Percentiles rank a stretch among this genome's conserved stretches.
phyloP scores from a whole-genome alignment of 495 filamentous ascomycete genomes.

The Xylaria nigripes region DNA sequence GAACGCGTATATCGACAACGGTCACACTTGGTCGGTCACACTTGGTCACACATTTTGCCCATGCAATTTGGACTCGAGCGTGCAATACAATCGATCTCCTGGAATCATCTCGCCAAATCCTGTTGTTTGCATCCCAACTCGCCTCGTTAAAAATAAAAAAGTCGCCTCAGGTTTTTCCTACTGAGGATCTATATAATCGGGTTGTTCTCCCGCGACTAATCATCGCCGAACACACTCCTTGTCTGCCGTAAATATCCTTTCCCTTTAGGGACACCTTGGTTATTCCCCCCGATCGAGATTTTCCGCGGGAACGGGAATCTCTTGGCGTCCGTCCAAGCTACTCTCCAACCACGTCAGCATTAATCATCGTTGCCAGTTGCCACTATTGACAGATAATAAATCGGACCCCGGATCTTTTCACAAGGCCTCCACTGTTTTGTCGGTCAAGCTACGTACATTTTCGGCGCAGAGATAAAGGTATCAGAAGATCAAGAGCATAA shows the following conservation, averaged over 20 bases:
- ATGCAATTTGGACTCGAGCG: slow-evolving; percentile 3
- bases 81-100: not conserved
- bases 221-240: not conserved
- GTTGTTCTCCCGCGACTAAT: not conserved
- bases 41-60: slow-evolving; percentile 8
- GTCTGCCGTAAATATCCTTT: not conserved
- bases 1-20: not conserved
- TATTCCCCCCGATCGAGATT: slow-evolving; percentile 4
- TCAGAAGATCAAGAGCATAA: not conserved
- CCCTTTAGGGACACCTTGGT: slow-evolving; percentile 6
- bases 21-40: slow-evolving; percentile 8
- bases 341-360: slow-evolving; percentile 9
- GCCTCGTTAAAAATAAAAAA: not conserved
- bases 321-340: slow-evolving; percentile 5
- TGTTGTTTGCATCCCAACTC: slow-evolving; percentile 1
- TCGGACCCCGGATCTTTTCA: not conserved
- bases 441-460: slow-evolving; percentile 1
- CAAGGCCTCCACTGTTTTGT: not conserved
- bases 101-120: slow-evolving; percentile 12
- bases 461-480: not conserved
- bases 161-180: not conserved
- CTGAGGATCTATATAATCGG: not conserved
- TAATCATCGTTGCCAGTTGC: not conserved
- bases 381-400: slow-evolving; percentile 3
- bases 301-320: slow-evolving; percentile 13